Evolutionary conservation across 768 basidiomycete species (phyloP), one percentile per base, ranked within the genome.

Genomic region (Trametes sanguinea): DNA sequence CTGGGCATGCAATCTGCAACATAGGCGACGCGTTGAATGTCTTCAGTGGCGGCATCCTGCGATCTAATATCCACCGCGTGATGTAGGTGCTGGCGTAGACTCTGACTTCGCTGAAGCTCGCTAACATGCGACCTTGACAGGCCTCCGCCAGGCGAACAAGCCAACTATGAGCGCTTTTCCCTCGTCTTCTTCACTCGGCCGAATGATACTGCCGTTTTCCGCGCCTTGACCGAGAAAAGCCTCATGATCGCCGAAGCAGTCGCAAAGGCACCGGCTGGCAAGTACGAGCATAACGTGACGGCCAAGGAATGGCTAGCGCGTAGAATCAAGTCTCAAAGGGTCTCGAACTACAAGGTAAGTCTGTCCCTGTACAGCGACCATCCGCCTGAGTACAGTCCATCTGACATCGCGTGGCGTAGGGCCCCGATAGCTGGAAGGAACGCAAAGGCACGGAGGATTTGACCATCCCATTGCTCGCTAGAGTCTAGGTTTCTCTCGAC

Each of bases 141-240:
- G 0, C 81, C 86, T 9, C 84, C 89, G 0, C 88, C 88, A 0
- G 83, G 84, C 6, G 64, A 72, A 3, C 89, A 91, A 71, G 74
- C 74, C 1, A 69, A 76, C 6, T 71, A 77, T 33, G 82, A 82
- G 37, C 79, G 88, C 8, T 89, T 85, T 82, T 90, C 88, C 4
- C 73, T 89, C 10, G 87, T 87, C 0, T 90, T 82, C 73, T 89
- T 90, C 74, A 84, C 81, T 0, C 78, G 89, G 22, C 87, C 87
- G 0, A 83, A 81, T 6, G 80, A 87, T 68, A 76, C 77, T 2
- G 74, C 80, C 40, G 60, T 78, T 1, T 80, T 89, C 7, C 79
- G 77, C 7, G 80, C 87, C 2, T 73, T 88, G 5, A 72, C 76
- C 0, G 79, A 84, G 32, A 76, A 82, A 6, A 88, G 86, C 58